phyloP scores from a whole-genome alignment of 345 rosid species.

The Acer campestre region DNA sequence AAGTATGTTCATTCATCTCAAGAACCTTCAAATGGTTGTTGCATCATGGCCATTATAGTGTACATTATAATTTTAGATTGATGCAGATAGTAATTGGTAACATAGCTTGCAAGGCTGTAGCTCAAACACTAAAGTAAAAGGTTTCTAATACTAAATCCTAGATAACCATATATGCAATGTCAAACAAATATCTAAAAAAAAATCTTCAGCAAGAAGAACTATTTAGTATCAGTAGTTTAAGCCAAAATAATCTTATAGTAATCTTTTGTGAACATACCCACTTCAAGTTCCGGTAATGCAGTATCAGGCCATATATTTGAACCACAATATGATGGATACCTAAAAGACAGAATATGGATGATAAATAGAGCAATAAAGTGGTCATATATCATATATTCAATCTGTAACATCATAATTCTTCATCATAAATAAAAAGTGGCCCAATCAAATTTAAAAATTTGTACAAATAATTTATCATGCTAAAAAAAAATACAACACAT shows the following conservation, averaged over 20 bases:
- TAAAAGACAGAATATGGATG: slow-evolving; percentile 32
- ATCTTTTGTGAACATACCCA: slow-evolving; percentile 47
- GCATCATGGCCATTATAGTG: background rate
- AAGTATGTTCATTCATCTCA: background rate
- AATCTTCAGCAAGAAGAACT: background rate
- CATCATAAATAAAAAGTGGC: background rate
- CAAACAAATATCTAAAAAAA: slow-evolving; percentile 4
- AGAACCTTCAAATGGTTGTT: background rate
- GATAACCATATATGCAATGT: background rate
- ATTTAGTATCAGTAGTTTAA: background rate
- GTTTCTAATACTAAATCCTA: background rate
- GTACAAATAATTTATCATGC: background rate
- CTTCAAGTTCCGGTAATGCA: slow-evolving; percentile 84
- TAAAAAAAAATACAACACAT: background rate
- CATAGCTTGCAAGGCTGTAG: slow-evolving; percentile 3
- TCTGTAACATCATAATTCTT: background rate
- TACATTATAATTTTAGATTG: background rate
- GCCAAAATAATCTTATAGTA: background rate
- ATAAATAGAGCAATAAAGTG: slow-evolving; percentile 15
- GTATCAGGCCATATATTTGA: slow-evolving; percentile 83
- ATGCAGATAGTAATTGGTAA: background rate
- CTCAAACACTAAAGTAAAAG: slow-evolving; percentile 2
- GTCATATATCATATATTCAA: background rate
- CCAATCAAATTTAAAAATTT: background rate
- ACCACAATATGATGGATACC: slow-evolving; percentile 90